phyloP scores from a whole-genome alignment of 495 filamentous ascomycete species.

The Hyaloscypha finlandica region DNA sequence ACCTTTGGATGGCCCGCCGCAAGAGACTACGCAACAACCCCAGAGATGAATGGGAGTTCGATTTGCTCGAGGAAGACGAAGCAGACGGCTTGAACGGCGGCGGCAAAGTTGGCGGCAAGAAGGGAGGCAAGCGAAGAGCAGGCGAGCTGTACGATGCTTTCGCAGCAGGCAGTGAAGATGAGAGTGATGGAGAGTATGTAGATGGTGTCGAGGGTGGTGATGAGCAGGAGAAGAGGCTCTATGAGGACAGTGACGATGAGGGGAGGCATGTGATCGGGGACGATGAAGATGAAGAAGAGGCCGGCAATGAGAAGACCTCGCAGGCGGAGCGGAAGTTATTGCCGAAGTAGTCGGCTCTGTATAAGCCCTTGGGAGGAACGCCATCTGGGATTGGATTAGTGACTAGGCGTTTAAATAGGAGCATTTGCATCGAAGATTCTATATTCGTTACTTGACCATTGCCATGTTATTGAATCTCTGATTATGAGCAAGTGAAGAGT shows the following conservation, averaged over 20 bases:
- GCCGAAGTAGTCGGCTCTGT: constrained; percentile 13
- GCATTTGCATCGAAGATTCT: neutral
- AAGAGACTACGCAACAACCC: constrained; percentile 72
- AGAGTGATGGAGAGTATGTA: constrained; percentile 56
- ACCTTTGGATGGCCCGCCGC: constrained; percentile 75
- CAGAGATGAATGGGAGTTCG: constrained; percentile 91
- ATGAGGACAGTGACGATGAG: constrained; percentile 29
- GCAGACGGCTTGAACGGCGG: constrained; percentile 50
- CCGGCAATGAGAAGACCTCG: constrained; percentile 20
- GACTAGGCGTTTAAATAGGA: neutral
- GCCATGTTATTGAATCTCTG: too few relatives aligned
- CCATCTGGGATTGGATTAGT: neutral
- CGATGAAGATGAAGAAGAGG: constrained; percentile 31
- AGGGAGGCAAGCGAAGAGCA: constrained; percentile 56
- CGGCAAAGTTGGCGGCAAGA: constrained; percentile 31
- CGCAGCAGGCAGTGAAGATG: constrained; percentile 70
- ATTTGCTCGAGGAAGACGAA: constrained; percentile 85
- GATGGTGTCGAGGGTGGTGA: constrained; percentile 29
- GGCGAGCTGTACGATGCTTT: constrained; percentile 94
- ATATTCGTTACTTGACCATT: neutral
- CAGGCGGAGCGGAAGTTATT: constrained; percentile 12
- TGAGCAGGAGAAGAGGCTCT: constrained; percentile 33
- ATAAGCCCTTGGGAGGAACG: neutral
- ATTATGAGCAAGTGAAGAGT: too few relatives aligned
- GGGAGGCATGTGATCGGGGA: constrained; percentile 32